Base-by-base conservation (phyloP, 2,329 filamentous ascomycete species). In the Cercospora sojina region DNA sequence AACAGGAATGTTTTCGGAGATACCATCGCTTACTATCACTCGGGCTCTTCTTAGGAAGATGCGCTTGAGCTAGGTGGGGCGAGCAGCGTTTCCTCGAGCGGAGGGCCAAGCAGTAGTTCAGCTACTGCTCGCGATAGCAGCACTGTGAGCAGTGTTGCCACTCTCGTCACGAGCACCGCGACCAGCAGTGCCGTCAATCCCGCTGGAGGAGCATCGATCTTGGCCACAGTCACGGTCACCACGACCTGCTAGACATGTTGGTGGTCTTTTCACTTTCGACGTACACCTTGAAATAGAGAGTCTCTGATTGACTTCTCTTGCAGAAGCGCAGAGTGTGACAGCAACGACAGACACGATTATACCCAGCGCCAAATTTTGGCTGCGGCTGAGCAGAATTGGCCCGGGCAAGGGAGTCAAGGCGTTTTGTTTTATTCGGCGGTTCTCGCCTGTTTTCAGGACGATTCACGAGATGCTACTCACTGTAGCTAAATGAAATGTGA, bases 1-100 rank as follows among this genome's bases (percentile, higher is more conserved):
- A 84, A 84, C 71, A 76, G 80, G 38, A 80, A 78, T 71, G 80
- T 82, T 72, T 84, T 83, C 74, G 82, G 82, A 70, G 81, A 80
- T 53, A 84, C 82, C 3, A 70, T 84, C 18, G 81, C 79, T 1
- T 75, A 72, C 64, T 77, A 75, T 69, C 64, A 60, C 27, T 67
- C 67, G 7, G 65, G 65, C 12, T 62, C 60, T 56, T 62, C 59
- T 47, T 62, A 62, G 59, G 59, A 12, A n/a, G 60, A 7, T 12
- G 60, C 18, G 60, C 25, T 49, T 12, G 60, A 38, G n/a, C 47
- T 13, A 31, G 60, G 10, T 56, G 29, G 32, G 56, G 60, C 31
- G 60, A 62, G 32, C 43, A 38, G 29, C 23, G 53, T 49, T 32
- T 41, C 32, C 32, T 49, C 29, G 20, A 62, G 60, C 20, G 32